Conservation (phyloP, 2,329 filamentous ascomycete species). For the Fusarium annulatum region DNA sequence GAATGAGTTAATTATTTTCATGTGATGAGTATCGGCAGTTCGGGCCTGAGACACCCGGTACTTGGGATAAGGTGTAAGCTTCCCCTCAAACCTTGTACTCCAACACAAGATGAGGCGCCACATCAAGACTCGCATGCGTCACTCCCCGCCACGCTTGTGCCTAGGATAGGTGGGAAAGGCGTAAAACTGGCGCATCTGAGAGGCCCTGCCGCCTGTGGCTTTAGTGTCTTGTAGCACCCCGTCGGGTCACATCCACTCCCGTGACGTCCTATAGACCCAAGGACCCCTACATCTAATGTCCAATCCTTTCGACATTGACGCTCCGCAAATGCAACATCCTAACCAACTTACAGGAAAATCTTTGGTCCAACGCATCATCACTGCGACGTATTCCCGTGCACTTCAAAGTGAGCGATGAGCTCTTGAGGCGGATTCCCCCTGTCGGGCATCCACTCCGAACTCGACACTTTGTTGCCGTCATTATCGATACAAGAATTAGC, state of each 20-base stretch:
- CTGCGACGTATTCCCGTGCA: conserved; percentile 11
- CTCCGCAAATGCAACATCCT: conserved; percentile 32
- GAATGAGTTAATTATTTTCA: conserved; percentile 28
- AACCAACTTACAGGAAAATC: conserved; percentile 17
- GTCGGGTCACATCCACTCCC: conserved; percentile 13
- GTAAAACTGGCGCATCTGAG: conserved; percentile 12
- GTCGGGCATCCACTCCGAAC: conserved; percentile 32
- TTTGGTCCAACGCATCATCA: conserved; percentile 10
- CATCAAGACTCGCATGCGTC: conserved; percentile 33
- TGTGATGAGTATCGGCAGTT: conserved; percentile 32
- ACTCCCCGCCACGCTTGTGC: conserved; percentile 35
- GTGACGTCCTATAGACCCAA: conserved; percentile 22
- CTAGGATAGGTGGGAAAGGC: conserved; percentile 34
- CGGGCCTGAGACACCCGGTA: conserved; percentile 27
- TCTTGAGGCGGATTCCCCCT: conserved; percentile 36
- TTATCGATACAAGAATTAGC: conserved; percentile 22
- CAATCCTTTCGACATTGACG: conserved; percentile 22
- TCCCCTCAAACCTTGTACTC: conserved; percentile 28
- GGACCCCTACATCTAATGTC: conserved; percentile 33
- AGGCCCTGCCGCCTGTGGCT: conserved; percentile 21
- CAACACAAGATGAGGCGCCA: conserved; percentile 16
- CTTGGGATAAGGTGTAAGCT: conserved; percentile 13
- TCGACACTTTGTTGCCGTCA: conserved; percentile 17
- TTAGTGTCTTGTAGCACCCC: conserved; percentile 25
- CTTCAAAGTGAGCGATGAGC: conserved; percentile 31